Conservation (phyloP, 345 rosid genomes). For the Corchorus olitorius region DNA sequence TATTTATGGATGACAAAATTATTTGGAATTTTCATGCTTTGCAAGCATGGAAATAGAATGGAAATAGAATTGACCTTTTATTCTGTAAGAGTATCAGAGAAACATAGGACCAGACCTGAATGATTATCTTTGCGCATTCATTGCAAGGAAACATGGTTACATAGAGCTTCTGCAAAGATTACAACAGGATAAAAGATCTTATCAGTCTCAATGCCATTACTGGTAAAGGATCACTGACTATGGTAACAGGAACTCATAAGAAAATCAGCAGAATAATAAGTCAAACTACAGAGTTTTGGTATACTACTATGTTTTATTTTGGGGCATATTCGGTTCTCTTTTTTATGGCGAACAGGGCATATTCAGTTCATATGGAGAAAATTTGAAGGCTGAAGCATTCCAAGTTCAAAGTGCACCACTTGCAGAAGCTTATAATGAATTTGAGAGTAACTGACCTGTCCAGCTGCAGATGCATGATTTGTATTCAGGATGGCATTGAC, state of each 20-base stretch:
- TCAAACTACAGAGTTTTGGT: neutral
- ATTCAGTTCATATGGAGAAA: neutral
- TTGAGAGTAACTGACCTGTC: conserved; percentile 53
- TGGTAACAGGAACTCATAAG: neutral
- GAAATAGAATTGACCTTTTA: neutral
- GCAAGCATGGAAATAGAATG: neutral
- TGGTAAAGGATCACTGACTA: neutral
- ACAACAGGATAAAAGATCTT: conserved; percentile 8
- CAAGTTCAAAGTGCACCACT: neutral
- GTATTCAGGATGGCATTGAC: conserved; percentile 94
- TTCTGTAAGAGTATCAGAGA: neutral
- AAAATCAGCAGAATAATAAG: neutral
- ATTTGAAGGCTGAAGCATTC: neutral
- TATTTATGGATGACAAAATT: neutral
- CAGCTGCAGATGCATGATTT: conserved; percentile 88
- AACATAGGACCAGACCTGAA: conserved; percentile 61
- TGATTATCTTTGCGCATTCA: conserved; percentile 96
- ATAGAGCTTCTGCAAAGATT: conserved; percentile 78
- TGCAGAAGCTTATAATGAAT: neutral
- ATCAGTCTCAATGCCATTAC: conserved; percentile 17
- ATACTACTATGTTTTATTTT: neutral
- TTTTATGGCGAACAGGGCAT: neutral
- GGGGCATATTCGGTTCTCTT: neutral
- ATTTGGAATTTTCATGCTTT: neutral
- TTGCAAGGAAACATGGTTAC: conserved; percentile 99